phyloP scores from a whole-genome alignment of 2,329 filamentous ascomycete species.

The Cercospora zeae-maydis region DNA sequence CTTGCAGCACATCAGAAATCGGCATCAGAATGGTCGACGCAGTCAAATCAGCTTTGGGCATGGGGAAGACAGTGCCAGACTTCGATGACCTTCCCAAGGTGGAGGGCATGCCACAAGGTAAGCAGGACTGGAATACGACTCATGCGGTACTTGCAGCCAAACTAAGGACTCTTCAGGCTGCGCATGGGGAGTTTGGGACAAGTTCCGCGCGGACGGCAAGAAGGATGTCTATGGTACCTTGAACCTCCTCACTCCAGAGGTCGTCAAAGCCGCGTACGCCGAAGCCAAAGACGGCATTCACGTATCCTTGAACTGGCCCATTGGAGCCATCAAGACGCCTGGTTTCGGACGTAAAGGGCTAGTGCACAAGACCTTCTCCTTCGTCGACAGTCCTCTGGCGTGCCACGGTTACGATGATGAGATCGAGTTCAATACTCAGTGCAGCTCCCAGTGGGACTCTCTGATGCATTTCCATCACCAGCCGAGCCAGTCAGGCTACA shows the following conservation, averaged over 20 bases:
- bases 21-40: slow-evolving; percentile 10
- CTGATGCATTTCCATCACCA: slow-evolving; percentile 43
- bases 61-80: slow-evolving; percentile 34
- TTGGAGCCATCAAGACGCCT: slow-evolving; percentile 38
- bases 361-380: slow-evolving; percentile 36
- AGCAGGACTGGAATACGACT: background rate
- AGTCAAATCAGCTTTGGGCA: slow-evolving; percentile 12
- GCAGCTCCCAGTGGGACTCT: slow-evolving; percentile 47
- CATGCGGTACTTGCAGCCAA: background rate
- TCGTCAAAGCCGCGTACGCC: slow-evolving; percentile 41
- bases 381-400: slow-evolving; percentile 36
- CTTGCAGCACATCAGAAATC: slow-evolving; percentile 1
- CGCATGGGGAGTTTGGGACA: slow-evolving; percentile 47
- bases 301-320: slow-evolving; percentile 43
- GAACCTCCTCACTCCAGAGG: slow-evolving; percentile 46
- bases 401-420: slow-evolving; percentile 45
- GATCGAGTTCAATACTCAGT: slow-evolving; percentile 48
- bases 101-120: slow-evolving; percentile 41
- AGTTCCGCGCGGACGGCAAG: slow-evolving; percentile 35
- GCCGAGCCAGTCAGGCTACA: slow-evolving; percentile 48
- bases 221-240: slow-evolving; percentile 45
- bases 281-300: slow-evolving; percentile 44
- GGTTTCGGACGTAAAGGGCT: slow-evolving; percentile 37
- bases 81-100: slow-evolving; percentile 44
- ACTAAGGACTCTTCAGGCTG: slow-evolving; percentile 25